Evolutionary conservation across 768 basidiomycete genomes (phyloP).

Genomic region (Leccinum variicolor): DNA sequence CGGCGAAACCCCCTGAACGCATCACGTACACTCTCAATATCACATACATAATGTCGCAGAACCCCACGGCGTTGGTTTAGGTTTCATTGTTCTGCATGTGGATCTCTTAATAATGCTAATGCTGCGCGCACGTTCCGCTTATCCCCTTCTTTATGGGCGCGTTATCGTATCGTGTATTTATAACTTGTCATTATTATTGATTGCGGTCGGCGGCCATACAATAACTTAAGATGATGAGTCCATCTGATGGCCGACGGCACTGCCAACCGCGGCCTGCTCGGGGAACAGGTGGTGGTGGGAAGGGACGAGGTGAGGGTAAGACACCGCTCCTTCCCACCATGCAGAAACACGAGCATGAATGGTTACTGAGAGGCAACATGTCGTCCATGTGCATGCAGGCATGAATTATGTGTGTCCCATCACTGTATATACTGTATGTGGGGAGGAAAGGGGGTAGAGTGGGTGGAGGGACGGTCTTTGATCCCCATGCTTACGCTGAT

Average conservation of each 20-base stretch:
- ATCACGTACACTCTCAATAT: conserved; percentile 55
- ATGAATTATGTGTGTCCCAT: not conserved
- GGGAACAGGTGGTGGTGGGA: conserved; percentile 10
- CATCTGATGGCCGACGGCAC: conserved; percentile 2
- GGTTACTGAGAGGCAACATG: conserved; percentile 11
- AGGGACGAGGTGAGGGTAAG: conserved; percentile 9
- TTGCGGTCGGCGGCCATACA: conserved; percentile 28
- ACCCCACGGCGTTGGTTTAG: conserved; percentile 45
- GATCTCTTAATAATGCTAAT: conserved; percentile 50
- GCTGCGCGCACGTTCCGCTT: conserved; percentile 46
- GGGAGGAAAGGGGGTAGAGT: not conserved
- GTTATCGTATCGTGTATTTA: conserved; percentile 3
- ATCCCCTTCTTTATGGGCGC: conserved; percentile 1
- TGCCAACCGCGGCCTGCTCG: conserved; percentile 2
- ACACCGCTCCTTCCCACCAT: conserved; percentile 24
- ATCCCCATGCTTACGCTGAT: conserved; percentile 9
- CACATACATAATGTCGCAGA: conserved; percentile 46
- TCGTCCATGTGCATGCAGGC: conserved; percentile 11
- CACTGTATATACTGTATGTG: not conserved
- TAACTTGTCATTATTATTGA: conserved; percentile 15
- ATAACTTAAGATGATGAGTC: not conserved
- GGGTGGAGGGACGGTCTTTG: not conserved
- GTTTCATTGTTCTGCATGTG: conserved; percentile 60
- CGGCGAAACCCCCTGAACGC: conserved; percentile 52
- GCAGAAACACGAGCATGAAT: conserved; percentile 8